phyloP scores from a whole-genome alignment of 2,329 filamentous ascomycete genomes.

The Neofusicoccum sp. region DNA sequence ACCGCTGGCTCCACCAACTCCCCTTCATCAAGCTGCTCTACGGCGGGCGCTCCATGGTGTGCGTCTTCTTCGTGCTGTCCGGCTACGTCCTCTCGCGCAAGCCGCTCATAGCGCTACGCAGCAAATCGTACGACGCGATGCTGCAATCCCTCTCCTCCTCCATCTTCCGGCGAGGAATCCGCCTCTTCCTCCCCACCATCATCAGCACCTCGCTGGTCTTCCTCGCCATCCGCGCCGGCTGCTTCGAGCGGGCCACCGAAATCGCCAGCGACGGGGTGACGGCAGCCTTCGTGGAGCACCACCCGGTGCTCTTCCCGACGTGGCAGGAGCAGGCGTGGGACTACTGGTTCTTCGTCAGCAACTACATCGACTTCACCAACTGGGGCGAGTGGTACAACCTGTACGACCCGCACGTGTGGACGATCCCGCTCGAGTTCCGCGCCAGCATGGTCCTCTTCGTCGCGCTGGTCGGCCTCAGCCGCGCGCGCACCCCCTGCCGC shows the following conservation, averaged over 20 bases:
- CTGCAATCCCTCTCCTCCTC: constrained; percentile 51
- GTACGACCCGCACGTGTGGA: constrained; percentile 41
- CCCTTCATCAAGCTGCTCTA: constrained; percentile 64
- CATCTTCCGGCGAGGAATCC: constrained; percentile 55
- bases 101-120: constrained; percentile 47
- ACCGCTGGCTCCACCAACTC: constrained; percentile 50
- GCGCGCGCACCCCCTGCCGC: constrained; percentile 25
- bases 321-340: constrained; percentile 33
- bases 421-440: constrained; percentile 41
- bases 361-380: constrained; percentile 21
- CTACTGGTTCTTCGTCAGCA: constrained; percentile 34
- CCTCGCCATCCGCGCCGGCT: constrained; percentile 24
- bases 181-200: constrained; percentile 57
- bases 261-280: constrained; percentile 30
- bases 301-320: constrained; percentile 18
- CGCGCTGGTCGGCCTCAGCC: constrained; percentile 24
- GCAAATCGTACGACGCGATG: constrained; percentile 42
- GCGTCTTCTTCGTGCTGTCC: constrained; percentile 57
- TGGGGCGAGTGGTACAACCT: constrained; percentile 19
- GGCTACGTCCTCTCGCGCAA: constrained; percentile 57
- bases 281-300: constrained; percentile 25
- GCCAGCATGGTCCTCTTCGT: constrained; percentile 31
- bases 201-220: constrained; percentile 53
- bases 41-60: constrained; percentile 59
- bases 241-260: constrained; percentile 28